Evolutionary conservation across 2,329 filamentous ascomycete species (phyloP), one percentile per base, ranked within the genome.

Genomic region (Hymenoscyphus infarciens): DNA sequence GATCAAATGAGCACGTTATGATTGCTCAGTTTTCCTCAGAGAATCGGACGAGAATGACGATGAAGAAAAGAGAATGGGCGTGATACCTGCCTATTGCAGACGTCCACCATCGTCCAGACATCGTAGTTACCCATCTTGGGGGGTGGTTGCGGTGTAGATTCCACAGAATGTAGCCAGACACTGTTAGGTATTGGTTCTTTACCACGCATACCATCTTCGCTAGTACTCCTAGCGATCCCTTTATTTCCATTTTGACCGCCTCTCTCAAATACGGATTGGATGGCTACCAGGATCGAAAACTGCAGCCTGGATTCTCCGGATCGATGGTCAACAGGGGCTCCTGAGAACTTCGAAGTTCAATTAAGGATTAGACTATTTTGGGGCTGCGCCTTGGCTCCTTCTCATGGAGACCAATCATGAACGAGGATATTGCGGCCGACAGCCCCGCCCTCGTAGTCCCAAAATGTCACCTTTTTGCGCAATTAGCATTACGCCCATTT

Each of bases 241-340:
- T 31, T 55, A 31, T 27, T 25, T 55, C 25, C 6, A 25, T 31
- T 55, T 55, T 55, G 53, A 55, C 25, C 53, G 53, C 53, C 25
- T 55, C 31, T 33, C 25, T 55, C 53, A 19, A 19, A 55, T 45
- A 49, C 42, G 42, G 8, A 22, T 25, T 49, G 4, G n/a, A 6
- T 22, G n/a, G 42, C n/a, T 22, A 13, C 39, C 15, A n/a, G 39
- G 42, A 22, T 2, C n/a, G 11, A 22, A 49, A 22, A 49, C 42
- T 49, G 42, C n/a, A 49, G 42, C 42, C 42, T 49, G n/a, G 33
- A 25, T 22, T 49, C 8, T 49, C 2, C 11, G 19, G n/a, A 49
- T 49, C n/a, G n/a, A 49, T 22, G 19, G 7, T 11, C 19, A 22
- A 31, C 27, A 55, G 27, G 13, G 52, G 13, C 31, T n/a, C 53